Conservation (phyloP, 2,329 filamentous ascomycete genomes). For the Aspergillaceae sp. region DNA sequence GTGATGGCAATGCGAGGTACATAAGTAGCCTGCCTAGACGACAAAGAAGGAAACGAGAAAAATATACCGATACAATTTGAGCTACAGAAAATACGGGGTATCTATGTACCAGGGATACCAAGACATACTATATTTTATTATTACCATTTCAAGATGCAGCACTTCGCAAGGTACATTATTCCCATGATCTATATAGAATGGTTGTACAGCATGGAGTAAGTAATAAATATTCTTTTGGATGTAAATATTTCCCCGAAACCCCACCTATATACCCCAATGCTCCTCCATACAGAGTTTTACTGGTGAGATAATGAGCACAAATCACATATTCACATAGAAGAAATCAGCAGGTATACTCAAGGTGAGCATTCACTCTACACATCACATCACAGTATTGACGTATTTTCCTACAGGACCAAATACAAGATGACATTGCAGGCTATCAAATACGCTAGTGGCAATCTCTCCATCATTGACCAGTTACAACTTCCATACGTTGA, state of each 20-base stretch:
- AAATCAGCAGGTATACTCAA: background rate
- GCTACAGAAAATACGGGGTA: too few species aligned
- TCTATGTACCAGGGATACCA: too few species aligned
- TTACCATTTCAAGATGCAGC: too few species aligned
- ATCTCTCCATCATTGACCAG: slow-evolving; percentile 55
- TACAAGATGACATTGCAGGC: slow-evolving; percentile 47
- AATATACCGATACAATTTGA: too few species aligned
- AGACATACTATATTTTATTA: too few species aligned
- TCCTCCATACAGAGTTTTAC: background rate
- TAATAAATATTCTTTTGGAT: too few species aligned
- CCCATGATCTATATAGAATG: too few species aligned
- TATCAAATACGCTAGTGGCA: slow-evolving; percentile 50
- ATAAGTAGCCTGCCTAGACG: too few species aligned
- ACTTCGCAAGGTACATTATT: too few species aligned
- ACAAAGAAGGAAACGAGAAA: too few species aligned
- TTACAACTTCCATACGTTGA: slow-evolving; percentile 53
- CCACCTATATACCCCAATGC: background rate
- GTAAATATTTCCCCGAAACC: background rate
- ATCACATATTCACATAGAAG: background rate
- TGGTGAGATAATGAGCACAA: background rate
- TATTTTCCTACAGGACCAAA: background rate
- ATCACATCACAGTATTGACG: background rate
- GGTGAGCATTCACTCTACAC: background rate
- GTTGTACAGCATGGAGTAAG: too few species aligned
- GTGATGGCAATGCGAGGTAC: too few species aligned